Conservation (phyloP, 352 stramenopile species). For the Blastocystis sp. region DNA sequence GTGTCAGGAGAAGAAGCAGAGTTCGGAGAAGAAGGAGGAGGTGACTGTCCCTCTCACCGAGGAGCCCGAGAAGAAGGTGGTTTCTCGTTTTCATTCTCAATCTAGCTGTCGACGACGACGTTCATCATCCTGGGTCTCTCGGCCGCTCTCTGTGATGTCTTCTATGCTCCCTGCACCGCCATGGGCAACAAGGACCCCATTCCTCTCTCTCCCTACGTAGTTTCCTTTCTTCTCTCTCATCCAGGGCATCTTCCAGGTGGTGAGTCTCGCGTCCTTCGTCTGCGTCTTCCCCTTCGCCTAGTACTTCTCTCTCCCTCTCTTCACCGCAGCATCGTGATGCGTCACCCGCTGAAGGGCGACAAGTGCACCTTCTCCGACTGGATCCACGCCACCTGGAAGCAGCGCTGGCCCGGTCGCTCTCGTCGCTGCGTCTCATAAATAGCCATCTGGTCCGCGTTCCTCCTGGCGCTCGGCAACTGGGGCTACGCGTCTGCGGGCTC, state of each 20-base stretch:
- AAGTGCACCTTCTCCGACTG: slow-evolving; percentile 34
- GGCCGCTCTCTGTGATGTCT: slow-evolving; percentile 35
- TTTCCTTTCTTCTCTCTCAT: not conserved
- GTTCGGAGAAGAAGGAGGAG: not conserved
- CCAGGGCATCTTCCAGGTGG: slow-evolving; percentile 38
- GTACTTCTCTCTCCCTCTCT: not conserved
- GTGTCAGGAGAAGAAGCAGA: slow-evolving; percentile 40
- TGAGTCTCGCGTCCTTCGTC: slow-evolving; percentile 15
- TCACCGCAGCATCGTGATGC: slow-evolving; percentile 44
- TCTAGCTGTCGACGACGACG: slow-evolving; percentile 2
- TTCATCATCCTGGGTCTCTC: slow-evolving; percentile 43
- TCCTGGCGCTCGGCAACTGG: slow-evolving; percentile 26
- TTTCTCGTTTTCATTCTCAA: not conserved
- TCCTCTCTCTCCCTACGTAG: slow-evolving; percentile 44
- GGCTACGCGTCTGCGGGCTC: slow-evolving; percentile 15
- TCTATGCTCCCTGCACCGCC: slow-evolving; percentile 43
- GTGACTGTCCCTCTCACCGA: not conserved
- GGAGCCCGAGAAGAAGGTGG: slow-evolving; percentile 29
- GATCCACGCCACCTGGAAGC: not conserved
- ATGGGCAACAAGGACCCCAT: slow-evolving; percentile 16
- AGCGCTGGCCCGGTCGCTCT: slow-evolving; percentile 12
- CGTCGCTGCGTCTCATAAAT: not conserved
- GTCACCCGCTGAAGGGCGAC: slow-evolving; percentile 22
- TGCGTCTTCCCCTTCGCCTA: slow-evolving; percentile 37
- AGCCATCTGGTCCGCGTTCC: slow-evolving; percentile 49